A percentile compares a stretch with the other conserved stretches of the same genome.
Evolutionary conservation across 1,139 yeast species (phyloP).

Genomic region (Oligophagozyma castellii): DNA sequence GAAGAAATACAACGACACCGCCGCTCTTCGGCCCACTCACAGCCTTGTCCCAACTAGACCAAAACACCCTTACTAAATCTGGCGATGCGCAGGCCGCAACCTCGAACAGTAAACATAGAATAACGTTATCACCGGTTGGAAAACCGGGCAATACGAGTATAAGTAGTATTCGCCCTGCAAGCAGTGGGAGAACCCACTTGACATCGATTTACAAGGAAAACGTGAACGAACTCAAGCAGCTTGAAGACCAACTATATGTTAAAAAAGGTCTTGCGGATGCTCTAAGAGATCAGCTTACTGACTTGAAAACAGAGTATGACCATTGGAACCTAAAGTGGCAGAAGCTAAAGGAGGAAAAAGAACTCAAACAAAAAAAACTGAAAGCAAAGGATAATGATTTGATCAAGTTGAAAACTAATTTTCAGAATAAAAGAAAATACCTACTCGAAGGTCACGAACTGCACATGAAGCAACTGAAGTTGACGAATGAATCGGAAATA

Average conservation of each 20-base stretch:
- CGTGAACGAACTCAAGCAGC: conserved; percentile 17
- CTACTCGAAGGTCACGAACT: conserved; percentile 28
- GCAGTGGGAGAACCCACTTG: conserved; percentile 9
- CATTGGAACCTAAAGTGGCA: conserved; percentile 7
- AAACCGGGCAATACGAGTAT: too few relatives aligned
- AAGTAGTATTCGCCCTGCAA: too few relatives aligned
- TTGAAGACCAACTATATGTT: conserved; percentile 17
- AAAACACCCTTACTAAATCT: too few relatives aligned
- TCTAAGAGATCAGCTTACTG: conserved; percentile 16
- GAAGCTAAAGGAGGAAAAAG: conserved; percentile 30
- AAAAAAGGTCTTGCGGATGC: conserved; percentile 20
- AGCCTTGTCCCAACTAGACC: too few relatives aligned
- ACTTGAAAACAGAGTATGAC: conserved; percentile 4
- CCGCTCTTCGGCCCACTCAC: too few relatives aligned
- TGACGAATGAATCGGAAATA: conserved; percentile 27
- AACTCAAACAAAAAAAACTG: conserved; percentile 17
- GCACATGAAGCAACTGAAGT: conserved; percentile 26
- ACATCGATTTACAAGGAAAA: conserved; percentile 22
- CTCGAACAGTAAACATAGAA: too few relatives aligned
- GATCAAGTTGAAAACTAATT: conserved; percentile 27
- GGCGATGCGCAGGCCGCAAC: too few relatives aligned
- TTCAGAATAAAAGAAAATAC: conserved; percentile 17
- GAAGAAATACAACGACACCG: too few relatives aligned
- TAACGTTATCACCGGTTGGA: too few relatives aligned
- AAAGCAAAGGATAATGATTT: conserved; percentile 31